Evolutionary conservation across 2,329 filamentous ascomycete species (phyloP), one percentile per base, ranked within the genome.

Genomic region (Hymenoscyphus albidus): DNA sequence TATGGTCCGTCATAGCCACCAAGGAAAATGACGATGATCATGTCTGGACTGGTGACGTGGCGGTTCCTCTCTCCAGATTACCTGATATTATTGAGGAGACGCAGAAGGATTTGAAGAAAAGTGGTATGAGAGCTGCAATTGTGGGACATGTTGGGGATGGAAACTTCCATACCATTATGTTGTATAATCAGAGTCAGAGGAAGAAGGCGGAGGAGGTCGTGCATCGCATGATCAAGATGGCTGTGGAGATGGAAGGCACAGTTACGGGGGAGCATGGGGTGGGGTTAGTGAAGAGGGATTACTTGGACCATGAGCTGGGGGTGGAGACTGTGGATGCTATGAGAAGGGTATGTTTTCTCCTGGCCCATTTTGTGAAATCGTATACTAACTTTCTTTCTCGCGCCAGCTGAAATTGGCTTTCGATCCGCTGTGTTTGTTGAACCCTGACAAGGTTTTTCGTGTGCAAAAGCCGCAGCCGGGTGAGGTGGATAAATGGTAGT

Each of bases 251-350:
- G 80, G 91, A 95, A 77, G 92, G 92, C 9, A 95, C 92, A 0
- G 91, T 93, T 1, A 93, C 91, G 13, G 92, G 91, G 62, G 91
- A 96, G 77, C 91, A 96, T 76, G 91, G 91, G 54, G 88, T 95
- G 62, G 91, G 91, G 6, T 79, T 96, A 58, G 89, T 94, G 64
- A 96, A 96, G 84, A 82, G 91, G 70, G 91, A 95, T 74, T 94
- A 94, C 74, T 81, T 96, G 55, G 82, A 86, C 10, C 89, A 93
- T 73, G 91, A 96, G 78, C 80, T 95, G 51, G 90, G 91, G 13
- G 81, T 86, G 75, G 81, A 78, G 13, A 92, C 91, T 0, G 90
- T 96, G 9, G 90, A 93, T 78, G 82, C 89, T 27, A 96, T 96
- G 91, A 85, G 91, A 77, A 91, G 89, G 82, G 87, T 90, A 77